These are phyloP conservation scores for Penicillium crustosum DNA, from an alignment of 2,329 filamentous ascomycete species.

Conservation along the genomic window DNA sequence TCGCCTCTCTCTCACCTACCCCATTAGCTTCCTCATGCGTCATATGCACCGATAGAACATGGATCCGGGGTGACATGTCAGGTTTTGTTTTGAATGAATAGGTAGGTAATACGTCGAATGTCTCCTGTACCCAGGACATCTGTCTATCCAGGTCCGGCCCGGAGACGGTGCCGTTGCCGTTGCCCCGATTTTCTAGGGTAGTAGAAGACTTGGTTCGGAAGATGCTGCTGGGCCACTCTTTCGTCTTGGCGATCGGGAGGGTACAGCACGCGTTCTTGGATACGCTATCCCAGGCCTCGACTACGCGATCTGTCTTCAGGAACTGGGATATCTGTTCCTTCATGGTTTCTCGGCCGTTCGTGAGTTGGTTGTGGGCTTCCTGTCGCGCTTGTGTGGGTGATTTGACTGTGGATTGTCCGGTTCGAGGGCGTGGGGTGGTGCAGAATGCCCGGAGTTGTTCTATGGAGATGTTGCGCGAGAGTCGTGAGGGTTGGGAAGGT, in stretches of 20 bases:
- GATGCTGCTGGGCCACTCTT: constrained; percentile 32
- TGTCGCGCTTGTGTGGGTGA: constrained; percentile 11
- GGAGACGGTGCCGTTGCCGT: constrained; percentile 12
- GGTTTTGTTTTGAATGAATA: constrained; percentile 33
- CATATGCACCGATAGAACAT: constrained; percentile 32
- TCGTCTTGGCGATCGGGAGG: constrained; percentile 14
- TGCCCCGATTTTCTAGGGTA: constrained; percentile 7
- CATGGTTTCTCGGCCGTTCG: constrained; percentile 27
- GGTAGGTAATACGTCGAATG: constrained; percentile 28
- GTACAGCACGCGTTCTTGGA: constrained; percentile 23
- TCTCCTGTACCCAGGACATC: constrained; percentile 35
- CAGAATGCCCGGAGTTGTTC: constrained; percentile 29
- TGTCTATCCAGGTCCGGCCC: constrained; percentile 22
- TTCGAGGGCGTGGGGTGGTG: constrained; percentile 20
- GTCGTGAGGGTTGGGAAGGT: constrained; percentile 24
- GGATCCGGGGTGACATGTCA: constrained; percentile 31
- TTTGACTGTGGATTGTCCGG: constrained; percentile 15
- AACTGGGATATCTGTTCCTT: constrained; percentile 35
- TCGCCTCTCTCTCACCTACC: constrained; percentile 1
- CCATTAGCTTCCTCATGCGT: constrained; percentile 20
- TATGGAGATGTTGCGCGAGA: constrained; percentile 27
- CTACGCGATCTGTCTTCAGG: constrained; percentile 36
- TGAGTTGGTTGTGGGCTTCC: constrained; percentile 8
- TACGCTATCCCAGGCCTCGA: constrained; percentile 33
- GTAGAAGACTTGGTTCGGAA: constrained; percentile 32